A percentile compares a stretch with the other conserved stretches of the same genome.
Evolutionary conservation across 169 alveolate genomes (phyloP).

Genomic region (Amoebophrya sp.): DNA sequence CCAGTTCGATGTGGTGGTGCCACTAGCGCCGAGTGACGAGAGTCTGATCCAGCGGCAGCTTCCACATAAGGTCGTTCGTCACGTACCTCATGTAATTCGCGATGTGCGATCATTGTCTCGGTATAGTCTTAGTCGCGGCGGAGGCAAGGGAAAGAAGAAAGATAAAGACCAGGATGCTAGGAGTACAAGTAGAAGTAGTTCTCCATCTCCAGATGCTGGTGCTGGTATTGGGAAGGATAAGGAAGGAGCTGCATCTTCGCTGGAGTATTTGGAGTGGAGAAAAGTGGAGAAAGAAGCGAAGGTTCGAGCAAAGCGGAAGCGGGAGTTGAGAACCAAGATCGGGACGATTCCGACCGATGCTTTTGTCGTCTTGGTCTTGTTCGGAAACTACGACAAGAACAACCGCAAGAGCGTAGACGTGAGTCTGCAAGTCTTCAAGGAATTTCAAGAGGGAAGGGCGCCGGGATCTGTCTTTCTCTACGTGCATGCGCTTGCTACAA

Average conservation of each 20-base stretch:
- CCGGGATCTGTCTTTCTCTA: no score
- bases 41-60: not conserved
- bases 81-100: not conserved
- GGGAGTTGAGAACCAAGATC: not conserved
- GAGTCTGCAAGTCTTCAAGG: not conserved
- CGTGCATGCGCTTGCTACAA: constrained; percentile 24
- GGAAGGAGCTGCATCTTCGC: not conserved
- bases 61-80: not conserved
- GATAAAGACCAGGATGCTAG: not conserved
- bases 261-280: no score
- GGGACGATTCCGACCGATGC: not conserved
- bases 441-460: not conserved
- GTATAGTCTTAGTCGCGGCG: no score
- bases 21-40: not conserved
- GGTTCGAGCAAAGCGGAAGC: no score
- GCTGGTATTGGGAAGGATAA: not conserved
- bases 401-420: not conserved
- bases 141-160: not conserved
- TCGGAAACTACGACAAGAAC: not conserved
- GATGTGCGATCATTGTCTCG: no score
- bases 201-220: no score
- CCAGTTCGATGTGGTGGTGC: not conserved
- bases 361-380: not conserved
- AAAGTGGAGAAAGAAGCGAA: no score
- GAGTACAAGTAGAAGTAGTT: not conserved